Evolutionary conservation across 225 moss, liverwort and hornwort genomes (phyloP).

Genomic region (Takakia lepidozioides): DNA sequence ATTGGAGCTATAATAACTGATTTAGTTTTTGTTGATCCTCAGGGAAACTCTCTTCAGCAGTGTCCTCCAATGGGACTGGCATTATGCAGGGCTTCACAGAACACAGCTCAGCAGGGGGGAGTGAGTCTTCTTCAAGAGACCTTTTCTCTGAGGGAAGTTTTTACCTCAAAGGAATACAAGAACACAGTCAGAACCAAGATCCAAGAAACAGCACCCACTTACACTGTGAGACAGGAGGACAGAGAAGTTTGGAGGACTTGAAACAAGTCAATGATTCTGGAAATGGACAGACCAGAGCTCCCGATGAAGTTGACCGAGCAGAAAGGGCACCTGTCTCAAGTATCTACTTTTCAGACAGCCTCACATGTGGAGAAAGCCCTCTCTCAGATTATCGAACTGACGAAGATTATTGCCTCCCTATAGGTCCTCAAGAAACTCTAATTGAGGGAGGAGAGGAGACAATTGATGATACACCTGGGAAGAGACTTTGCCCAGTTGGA

Average conservation of each 20-base stretch:
- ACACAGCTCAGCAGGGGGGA: conserved; percentile 39
- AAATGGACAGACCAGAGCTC: too few relatives aligned
- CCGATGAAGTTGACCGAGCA: conserved; percentile 11
- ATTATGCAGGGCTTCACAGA: conserved; percentile 12
- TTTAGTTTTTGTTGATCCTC: too few relatives aligned
- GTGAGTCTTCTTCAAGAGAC: conserved; percentile 35
- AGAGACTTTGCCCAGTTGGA: conserved; percentile 47
- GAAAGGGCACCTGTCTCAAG: conserved; percentile 10
- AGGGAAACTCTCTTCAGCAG: not conserved
- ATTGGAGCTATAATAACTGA: too few relatives aligned
- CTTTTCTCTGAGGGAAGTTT: too few relatives aligned
- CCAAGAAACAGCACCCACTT: conserved; percentile 12
- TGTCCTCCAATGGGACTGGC: conserved; percentile 3
- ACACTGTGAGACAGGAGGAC: too few relatives aligned
- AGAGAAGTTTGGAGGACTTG: too few relatives aligned
- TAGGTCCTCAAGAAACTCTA: conserved; percentile 2
- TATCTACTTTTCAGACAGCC: conserved; percentile 21
- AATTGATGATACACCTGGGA: conserved; percentile 13
- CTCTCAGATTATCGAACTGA: conserved; percentile 36
- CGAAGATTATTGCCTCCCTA: conserved; percentile 23
- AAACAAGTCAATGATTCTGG: too few relatives aligned
- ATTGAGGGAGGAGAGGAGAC: conserved; percentile 10
- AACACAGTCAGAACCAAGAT: conserved; percentile 13
- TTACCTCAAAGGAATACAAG: too few relatives aligned
- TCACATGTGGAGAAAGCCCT: conserved; percentile 57